A percentile compares a stretch with the other conserved stretches of the same genome.
Conservation (phyloP, 1,284 basidiomycete species). For the Hemileia vastatrix region DNA sequence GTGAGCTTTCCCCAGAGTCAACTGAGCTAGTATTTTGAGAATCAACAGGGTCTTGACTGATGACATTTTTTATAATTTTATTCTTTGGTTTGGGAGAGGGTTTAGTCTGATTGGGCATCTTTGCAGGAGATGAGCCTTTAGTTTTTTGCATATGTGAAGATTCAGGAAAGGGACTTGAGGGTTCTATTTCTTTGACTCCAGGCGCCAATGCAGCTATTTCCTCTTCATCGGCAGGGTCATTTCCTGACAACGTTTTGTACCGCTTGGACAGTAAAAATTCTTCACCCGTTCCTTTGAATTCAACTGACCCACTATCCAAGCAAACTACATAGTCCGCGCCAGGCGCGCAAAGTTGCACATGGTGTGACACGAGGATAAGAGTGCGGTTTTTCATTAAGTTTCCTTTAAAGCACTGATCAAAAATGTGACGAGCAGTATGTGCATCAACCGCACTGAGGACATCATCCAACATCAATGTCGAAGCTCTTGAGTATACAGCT, state of each 20-base stretch:
- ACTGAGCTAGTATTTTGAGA: conserved; percentile 28
- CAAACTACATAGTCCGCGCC: conserved; percentile 56
- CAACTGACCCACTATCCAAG: conserved; percentile 73
- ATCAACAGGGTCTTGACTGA: conserved; percentile 13
- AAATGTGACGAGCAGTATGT: conserved; percentile 77
- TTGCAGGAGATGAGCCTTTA: neutral
- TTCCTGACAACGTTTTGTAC: conserved; percentile 1
- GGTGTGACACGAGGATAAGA: conserved; percentile 77
- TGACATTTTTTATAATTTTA: conserved; percentile 24
- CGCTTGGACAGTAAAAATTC: conserved; percentile 51
- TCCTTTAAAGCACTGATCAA: conserved; percentile 69
- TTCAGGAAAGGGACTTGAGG: no score
- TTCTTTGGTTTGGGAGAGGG: conserved; percentile 12
- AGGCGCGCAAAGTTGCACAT: conserved; percentile 65
- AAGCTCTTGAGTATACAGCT: conserved; percentile 85
- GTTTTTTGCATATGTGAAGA: neutral
- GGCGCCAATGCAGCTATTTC: no score
- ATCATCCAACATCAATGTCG: conserved; percentile 76
- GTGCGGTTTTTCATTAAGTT: conserved; percentile 70
- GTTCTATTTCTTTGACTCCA: no score
- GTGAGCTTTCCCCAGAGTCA: conserved; percentile 25
- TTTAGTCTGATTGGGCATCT: neutral
- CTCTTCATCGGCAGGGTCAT: neutral
- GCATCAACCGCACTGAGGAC: conserved; percentile 82
- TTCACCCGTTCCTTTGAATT: conserved; percentile 60